Conservation (phyloP, 306 rosid genomes). For the Cucumis melo region DNA sequence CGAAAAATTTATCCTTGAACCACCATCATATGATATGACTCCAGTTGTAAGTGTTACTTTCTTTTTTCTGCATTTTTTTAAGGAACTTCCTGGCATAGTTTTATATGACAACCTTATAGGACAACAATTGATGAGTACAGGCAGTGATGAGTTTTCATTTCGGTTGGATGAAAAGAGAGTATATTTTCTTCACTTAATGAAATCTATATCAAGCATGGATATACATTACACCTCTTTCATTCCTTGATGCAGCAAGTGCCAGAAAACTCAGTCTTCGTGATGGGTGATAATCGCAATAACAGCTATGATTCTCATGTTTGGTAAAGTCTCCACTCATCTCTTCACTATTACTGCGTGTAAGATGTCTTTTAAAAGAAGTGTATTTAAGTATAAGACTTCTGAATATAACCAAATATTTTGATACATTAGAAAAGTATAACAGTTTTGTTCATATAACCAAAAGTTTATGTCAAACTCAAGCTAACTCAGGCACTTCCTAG, state of each 20-base stretch:
- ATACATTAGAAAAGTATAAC: neutral
- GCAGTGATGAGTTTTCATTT: neutral
- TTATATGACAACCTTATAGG: neutral
- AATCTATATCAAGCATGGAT: neutral
- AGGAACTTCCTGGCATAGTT: neutral
- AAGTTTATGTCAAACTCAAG: neutral
- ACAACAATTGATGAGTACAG: neutral
- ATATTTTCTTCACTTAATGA: neutral
- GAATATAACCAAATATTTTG: neutral
- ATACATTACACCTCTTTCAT: constrained; percentile 7
- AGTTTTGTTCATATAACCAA: too few species aligned
- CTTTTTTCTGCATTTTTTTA: neutral
- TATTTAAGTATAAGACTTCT: neutral
- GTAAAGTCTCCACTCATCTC: constrained; percentile 21
- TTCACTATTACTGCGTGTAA: neutral
- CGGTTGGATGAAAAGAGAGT: neutral
- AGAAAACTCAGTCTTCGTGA: constrained; percentile 71
- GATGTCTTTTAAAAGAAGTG: neutral
- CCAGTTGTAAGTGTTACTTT: constrained; percentile 50
- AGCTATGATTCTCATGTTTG: constrained; percentile 97
- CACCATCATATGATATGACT: constrained; percentile 72
- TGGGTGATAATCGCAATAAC: constrained; percentile 99
- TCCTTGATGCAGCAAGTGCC: constrained; percentile 58
- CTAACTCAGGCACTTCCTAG: neutral
- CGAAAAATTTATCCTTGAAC: constrained; percentile 65